These are phyloP conservation scores for Trichophyton simii DNA, from an alignment of 2,329 filamentous ascomycete species.

Conservation along the genomic window DNA sequence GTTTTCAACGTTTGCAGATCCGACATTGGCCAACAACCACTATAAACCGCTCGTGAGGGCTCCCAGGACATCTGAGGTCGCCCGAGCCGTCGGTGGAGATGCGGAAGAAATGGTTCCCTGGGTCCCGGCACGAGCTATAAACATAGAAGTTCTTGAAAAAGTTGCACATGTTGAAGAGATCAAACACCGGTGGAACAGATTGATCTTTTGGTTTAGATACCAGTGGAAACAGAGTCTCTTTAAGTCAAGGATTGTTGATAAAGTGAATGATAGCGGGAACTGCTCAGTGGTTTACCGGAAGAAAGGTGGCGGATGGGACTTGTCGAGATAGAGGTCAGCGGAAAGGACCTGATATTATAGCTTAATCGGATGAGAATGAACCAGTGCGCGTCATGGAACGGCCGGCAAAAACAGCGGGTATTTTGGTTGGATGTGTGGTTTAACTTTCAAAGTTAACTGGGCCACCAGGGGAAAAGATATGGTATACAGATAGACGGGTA, in stretches of 20 bases:
- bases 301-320: neutral
- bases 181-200: neutral
- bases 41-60: conserved; percentile 64
- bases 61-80: conserved; percentile 46
- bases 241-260: neutral
- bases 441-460: neutral
- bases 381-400: neutral
- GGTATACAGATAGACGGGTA: neutral
- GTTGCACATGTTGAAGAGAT: conserved; percentile 37
- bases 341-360: neutral
- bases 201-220: neutral
- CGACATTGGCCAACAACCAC: conserved; percentile 53
- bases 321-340: neutral
- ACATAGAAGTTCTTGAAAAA: conserved; percentile 68
- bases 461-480: neutral
- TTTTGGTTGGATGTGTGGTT: neutral
- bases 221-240: neutral
- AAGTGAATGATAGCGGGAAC: neutral
- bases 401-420: neutral
- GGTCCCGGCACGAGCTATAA: conserved; percentile 58
- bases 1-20: conserved; percentile 32
- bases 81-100: conserved; percentile 55
- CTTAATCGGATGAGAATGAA: neutral
- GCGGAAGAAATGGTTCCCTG: conserved; percentile 57
- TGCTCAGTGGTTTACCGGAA: neutral